Evolutionary conservation across 495 filamentous ascomycete genomes (phyloP), one percentile per base, ranked within the genome.

Genomic region (Friedmanniomyces simplex): DNA sequence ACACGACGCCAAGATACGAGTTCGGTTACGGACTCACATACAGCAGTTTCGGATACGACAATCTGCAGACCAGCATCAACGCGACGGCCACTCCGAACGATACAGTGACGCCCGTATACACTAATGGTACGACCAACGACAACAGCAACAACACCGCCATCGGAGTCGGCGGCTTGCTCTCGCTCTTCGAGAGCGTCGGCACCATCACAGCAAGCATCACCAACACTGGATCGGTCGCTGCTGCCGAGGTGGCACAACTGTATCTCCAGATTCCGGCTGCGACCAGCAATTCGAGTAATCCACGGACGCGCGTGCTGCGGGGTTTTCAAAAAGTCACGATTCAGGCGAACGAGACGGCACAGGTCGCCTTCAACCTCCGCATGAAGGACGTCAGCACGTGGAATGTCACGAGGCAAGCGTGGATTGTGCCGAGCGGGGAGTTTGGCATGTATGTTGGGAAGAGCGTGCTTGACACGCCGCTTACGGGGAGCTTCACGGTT

Each of bases 181-280:
- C 43, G 11, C 25, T 58, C 26, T 58, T 58, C 46, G 49, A 50
- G 8, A 51, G 50, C 42, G 54, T 62, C 10, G 54, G 43, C 36
- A 76, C 77, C 0, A 63, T 64, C 1, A 79, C 79, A 8, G 57
- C 52, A 36, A 50, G 12, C 43, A 42, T 63, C n/a, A 43, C 49
- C 16, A 63, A 63, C 52, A 60, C 58, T 3, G 61, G 61, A 14
- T n/a, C 21, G 11, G 51, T 63, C 13, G 39, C 58, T 22, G 58
- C 61, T 13, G 58, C 50, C 1, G 61, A 63, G 43, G 61, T 63
- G 13, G 57, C 61, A 25, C 61, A 63, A 50, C 61, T 63, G n/a
- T 73, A 64, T 34, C 16, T 66, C 6, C 42, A 43, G 21, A 63
- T 63, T 7, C 60, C 60, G 21, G 37, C 43, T 16, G 25, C 22